Conservation (phyloP, 805 yeast genomes). For the Priceomyces melissophilus region DNA sequence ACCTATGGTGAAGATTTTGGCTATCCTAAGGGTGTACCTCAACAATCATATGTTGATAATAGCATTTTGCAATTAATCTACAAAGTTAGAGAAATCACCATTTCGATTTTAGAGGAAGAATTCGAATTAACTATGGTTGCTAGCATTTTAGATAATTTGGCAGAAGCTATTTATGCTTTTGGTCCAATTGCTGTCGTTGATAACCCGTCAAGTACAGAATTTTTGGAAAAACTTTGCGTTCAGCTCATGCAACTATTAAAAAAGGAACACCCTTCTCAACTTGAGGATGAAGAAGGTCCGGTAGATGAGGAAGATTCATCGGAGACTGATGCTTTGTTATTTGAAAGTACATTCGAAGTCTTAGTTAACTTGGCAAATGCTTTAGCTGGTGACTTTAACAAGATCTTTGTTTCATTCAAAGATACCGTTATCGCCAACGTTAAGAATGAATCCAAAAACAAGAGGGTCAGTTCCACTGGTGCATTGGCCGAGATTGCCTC, state of each 20-base stretch:
- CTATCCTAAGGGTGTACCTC: conserved; percentile 63
- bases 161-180: conserved; percentile 61
- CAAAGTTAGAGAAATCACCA: conserved; percentile 64
- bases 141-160: conserved; percentile 68
- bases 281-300: conserved; percentile 64
- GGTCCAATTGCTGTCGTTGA: conserved; percentile 75
- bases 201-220: conserved; percentile 46
- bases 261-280: conserved; percentile 82
- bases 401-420: conserved; percentile 70
- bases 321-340: conserved; percentile 59
- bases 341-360: conserved; percentile 84
- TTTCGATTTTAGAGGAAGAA: conserved; percentile 68
- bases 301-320: conserved; percentile 51
- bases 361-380: conserved; percentile 71
- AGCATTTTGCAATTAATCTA: conserved; percentile 57
- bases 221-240: conserved; percentile 64
- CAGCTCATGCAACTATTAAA: conserved; percentile 71
- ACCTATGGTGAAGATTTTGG: conserved; percentile 45
- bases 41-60: conserved; percentile 56
- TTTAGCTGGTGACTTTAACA: conserved; percentile 74
- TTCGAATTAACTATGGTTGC: conserved; percentile 81
- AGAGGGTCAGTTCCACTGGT: conserved; percentile 83
- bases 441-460: conserved; percentile 58
- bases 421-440: conserved; percentile 56
- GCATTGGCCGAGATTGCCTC: conserved; percentile 85